Evolutionary conservation across 2,329 filamentous ascomycete species (phyloP).

Genomic region (Penicillium olsonii): DNA sequence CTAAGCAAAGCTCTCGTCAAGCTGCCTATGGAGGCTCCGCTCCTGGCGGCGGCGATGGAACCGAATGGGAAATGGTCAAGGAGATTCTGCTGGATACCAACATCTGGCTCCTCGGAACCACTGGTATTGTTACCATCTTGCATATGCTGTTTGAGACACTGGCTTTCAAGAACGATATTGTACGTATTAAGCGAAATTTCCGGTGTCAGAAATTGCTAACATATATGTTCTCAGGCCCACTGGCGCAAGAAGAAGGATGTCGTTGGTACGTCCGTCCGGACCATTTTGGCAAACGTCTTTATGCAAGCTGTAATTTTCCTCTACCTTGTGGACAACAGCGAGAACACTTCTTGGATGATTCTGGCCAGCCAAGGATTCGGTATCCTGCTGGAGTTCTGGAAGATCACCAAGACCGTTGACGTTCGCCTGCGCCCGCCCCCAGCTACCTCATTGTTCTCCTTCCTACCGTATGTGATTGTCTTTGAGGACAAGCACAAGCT

Average conservation of each 20-base stretch:
- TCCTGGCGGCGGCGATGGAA: constrained; percentile 81
- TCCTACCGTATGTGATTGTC: constrained; percentile 75
- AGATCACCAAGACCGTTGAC: constrained; percentile 92
- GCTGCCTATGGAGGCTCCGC: constrained; percentile 72
- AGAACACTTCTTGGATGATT: constrained; percentile 99
- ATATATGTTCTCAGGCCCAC: constrained; percentile 58
- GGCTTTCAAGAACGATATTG: constrained; percentile 95
- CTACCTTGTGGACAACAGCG: constrained; percentile 94
- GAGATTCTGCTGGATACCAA: constrained; percentile 93
- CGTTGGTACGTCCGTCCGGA: constrained; percentile 91
- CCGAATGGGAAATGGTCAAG: constrained; percentile 96
- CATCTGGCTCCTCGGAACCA: constrained; percentile 82
- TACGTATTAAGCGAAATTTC: constrained; percentile 31
- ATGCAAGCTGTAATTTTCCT: constrained; percentile 97
- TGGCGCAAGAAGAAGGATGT: constrained; percentile 99
- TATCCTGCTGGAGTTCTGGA: constrained; percentile 80
- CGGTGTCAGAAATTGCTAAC: constrained; percentile 15
- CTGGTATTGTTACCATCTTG: constrained; percentile 77
- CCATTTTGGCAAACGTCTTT: constrained; percentile 94
- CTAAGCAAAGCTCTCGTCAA: constrained; percentile 78
- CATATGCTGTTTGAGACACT: constrained; percentile 96
- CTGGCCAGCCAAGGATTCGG: constrained; percentile 88
- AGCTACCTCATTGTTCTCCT: constrained; percentile 68
- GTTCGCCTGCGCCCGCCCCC: constrained; percentile 73
- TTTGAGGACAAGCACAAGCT: constrained; percentile 98